Evolutionary conservation across 2,329 filamentous ascomycete species (phyloP).

Genomic region (Sphaerulina vaccinii): DNA sequence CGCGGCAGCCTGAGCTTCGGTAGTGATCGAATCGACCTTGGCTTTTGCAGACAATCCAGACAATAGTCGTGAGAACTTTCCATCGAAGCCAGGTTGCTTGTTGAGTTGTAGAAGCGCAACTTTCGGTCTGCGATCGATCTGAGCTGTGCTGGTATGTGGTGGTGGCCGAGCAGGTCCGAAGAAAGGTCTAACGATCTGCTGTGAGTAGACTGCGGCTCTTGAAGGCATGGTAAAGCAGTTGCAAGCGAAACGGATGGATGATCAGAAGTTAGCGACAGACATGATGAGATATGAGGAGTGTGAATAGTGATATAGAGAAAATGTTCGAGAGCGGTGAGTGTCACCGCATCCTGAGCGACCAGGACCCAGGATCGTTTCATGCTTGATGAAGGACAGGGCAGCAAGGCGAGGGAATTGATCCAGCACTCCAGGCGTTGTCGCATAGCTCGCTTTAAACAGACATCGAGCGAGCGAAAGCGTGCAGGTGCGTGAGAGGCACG

Average conservation of each 20-base stretch:
- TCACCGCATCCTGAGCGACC: conserved; percentile 18
- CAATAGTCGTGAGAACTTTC: conserved; percentile 17
- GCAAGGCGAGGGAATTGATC: not conserved
- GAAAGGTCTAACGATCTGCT: conserved; percentile 13
- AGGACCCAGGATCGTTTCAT: conserved; percentile 16
- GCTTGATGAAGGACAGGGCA: conserved; percentile 4
- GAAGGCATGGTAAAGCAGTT: conserved; percentile 17
- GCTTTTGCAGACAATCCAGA: conserved; percentile 14
- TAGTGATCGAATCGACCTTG: conserved; percentile 20
- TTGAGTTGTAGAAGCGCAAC: conserved; percentile 24
- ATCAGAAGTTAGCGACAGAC: conserved; percentile 6
- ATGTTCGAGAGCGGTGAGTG: conserved; percentile 19
- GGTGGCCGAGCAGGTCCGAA: conserved; percentile 17
- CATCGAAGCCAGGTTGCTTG: conserved; percentile 23
- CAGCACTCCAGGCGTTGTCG: not conserved
- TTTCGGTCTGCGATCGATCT: conserved; percentile 6
- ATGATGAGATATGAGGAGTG: conserved; percentile 7
- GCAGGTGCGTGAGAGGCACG: conserved; percentile 15
- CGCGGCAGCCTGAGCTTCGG: conserved; percentile 13
- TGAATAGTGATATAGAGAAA: conserved; percentile 4
- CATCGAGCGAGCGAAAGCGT: conserved; percentile 8
- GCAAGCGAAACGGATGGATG: conserved; percentile 3
- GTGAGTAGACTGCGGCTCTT: conserved; percentile 17
- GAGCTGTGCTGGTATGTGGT: not conserved
- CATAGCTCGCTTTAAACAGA: not conserved